These are phyloP conservation scores for Magnaporthales sp. DNA, from an alignment of 2,329 filamentous ascomycete species.

Conservation along the genomic window DNA sequence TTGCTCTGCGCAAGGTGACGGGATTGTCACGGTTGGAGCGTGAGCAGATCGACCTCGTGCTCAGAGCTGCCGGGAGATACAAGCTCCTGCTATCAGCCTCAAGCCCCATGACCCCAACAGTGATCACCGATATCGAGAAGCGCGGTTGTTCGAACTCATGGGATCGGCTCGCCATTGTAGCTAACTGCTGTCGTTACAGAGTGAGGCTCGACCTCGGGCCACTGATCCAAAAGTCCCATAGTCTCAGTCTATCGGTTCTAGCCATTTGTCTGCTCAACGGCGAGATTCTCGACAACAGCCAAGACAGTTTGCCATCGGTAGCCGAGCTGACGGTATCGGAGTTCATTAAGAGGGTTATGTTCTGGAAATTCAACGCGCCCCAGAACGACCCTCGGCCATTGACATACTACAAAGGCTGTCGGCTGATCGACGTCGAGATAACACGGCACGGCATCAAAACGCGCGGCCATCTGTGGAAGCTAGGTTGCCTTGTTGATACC, in stretches of 20 bases:
- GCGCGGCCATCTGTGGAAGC: slow-evolving; percentile 17
- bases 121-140: slow-evolving; percentile 17
- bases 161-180: slow-evolving; percentile 7
- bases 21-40: background rate
- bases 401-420: slow-evolving; percentile 19
- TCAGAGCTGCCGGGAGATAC: slow-evolving; percentile 18
- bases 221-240: slow-evolving; percentile 10
- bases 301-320: background rate
- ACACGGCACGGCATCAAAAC: slow-evolving; percentile 12
- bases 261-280: slow-evolving; percentile 21
- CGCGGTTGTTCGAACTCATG: slow-evolving; percentile 14
- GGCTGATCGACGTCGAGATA: slow-evolving; percentile 13
- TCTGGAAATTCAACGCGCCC: slow-evolving; percentile 13
- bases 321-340: slow-evolving; percentile 6
- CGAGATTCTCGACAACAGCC: slow-evolving; percentile 22
- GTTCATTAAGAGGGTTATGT: slow-evolving; percentile 11
- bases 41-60: slow-evolving; percentile 11
- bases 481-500: slow-evolving; percentile 12
- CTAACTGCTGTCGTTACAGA: slow-evolving; percentile 23
- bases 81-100: slow-evolving; percentile 12
- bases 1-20: background rate
- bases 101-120: slow-evolving; percentile 16
- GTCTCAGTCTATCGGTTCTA: slow-evolving; percentile 17
- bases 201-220: slow-evolving; percentile 13
- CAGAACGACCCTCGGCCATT: slow-evolving; percentile 7